Evolutionary conservation across 2,329 filamentous ascomycete genomes (phyloP).

Genomic region (Peltaster fructicola): DNA sequence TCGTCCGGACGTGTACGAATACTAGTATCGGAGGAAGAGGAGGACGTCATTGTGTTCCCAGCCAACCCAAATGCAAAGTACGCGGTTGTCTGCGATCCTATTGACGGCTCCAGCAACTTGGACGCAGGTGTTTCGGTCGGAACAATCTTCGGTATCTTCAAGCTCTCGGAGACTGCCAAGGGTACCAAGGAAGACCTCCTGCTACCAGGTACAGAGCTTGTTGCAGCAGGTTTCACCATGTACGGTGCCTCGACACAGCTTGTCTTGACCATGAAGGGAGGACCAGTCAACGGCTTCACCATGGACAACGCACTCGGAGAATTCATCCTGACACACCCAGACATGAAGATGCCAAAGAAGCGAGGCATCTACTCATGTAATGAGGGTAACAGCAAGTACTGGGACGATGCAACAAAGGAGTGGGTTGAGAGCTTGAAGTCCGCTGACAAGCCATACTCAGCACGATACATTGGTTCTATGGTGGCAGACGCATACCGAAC

Average conservation of each 20-base stretch:
- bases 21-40: constrained; percentile 95
- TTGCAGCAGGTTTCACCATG: constrained; percentile 98
- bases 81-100: constrained; percentile 91
- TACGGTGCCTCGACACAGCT: constrained; percentile 94
- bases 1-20: constrained; percentile 80
- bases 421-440: constrained; percentile 85
- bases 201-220: constrained; percentile 73
- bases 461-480: constrained; percentile 95
- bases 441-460: constrained; percentile 65
- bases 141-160: constrained; percentile 91
- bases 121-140: constrained; percentile 96
- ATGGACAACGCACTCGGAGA: constrained; percentile 92
- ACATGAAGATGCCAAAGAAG: constrained; percentile 72
- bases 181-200: constrained; percentile 75
- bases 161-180: constrained; percentile 57
- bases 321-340: constrained; percentile 93
- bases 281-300: constrained; percentile 90
- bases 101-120: constrained; percentile 93
- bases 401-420: constrained; percentile 69
- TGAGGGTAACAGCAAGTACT: constrained; percentile 95
- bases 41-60: constrained; percentile 74
- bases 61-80: constrained; percentile 62
- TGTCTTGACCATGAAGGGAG: constrained; percentile 90
- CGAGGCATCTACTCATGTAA: constrained; percentile 93
- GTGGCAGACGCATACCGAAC: constrained; percentile 96